These are phyloP conservation scores for Albifimbria verrucaria DNA, from an alignment of 2,329 filamentous ascomycete genomes.

Conservation along the genomic window DNA sequence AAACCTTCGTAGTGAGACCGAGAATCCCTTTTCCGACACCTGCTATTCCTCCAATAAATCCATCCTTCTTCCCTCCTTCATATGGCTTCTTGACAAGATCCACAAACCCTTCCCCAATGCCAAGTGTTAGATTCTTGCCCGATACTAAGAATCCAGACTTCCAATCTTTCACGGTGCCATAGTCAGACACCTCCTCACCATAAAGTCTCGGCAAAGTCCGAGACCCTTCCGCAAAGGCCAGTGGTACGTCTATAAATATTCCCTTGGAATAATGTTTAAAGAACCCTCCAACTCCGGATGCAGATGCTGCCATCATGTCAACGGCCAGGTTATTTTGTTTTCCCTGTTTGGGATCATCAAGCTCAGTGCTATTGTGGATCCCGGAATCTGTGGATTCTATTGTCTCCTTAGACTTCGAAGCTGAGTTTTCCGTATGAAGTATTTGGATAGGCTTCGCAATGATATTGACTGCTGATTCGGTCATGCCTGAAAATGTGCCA, in stretches of 20 bases:
- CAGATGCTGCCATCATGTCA: neutral
- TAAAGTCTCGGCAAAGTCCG: conserved; percentile 3
- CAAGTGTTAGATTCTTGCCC: conserved; percentile 10
- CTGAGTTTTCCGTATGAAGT: neutral
- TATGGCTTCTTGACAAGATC: conserved; percentile 11
- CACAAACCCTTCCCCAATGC: conserved; percentile 9
- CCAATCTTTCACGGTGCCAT: conserved; percentile 11
- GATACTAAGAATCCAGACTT: conserved; percentile 8
- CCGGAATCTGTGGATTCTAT: neutral
- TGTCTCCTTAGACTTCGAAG: neutral
- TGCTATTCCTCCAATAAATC: conserved; percentile 6
- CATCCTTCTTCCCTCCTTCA: conserved; percentile 10
- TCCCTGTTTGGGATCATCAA: neutral
- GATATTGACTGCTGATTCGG: neutral
- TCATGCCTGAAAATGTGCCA: neutral
- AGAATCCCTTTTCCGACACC: conserved; percentile 11
- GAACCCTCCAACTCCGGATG: neutral
- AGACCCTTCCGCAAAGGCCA: neutral
- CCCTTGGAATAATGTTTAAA: neutral
- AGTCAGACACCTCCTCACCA: conserved; percentile 9
- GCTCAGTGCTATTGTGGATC: neutral
- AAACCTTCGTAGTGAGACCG: conserved; percentile 11
- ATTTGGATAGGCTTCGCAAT: neutral
- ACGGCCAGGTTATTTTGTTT: neutral
- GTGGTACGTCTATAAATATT: neutral